Evolutionary conservation across 2,329 filamentous ascomycete species (phyloP), one percentile per base, ranked within the genome.

Genomic region (Huntiella moniliformis): DNA sequence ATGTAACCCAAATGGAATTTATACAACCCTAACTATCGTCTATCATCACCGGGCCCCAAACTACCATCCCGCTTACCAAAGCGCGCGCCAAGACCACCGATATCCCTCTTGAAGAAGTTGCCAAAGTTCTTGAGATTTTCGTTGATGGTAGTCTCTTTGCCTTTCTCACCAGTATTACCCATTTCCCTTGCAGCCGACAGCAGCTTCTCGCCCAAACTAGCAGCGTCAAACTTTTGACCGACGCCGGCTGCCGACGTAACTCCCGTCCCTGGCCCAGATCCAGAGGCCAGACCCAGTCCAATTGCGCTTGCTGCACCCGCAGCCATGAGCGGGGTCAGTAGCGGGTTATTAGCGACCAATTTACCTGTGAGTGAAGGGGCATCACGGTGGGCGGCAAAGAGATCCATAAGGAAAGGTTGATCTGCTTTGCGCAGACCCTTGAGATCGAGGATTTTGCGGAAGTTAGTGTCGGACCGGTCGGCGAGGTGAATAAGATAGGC

Each of bases 401-500:
- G 70, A 60, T 98, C 91, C 32, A 94, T 64, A 2, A 96, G 75
- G 51, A 84, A 76, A 2, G 72, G 65, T 56, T 95, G 83, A 51
- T 98, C 91, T 50, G 74, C 68, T 57, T 86, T 88, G 51, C 80
- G 74, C 50, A 98, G 80, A 40, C 91, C 91, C 61, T 98, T 98
- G 52, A 98, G 71, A 43, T 98, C 91, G 39, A 98, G 75, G 50
- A 98, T 82, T 64, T 95, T 96, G 58, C 79, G 79, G 72, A 98
- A 98, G 63, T 98, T 98, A 56, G 76, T 74, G 58, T 96, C 91
- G 52, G 82, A 93, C 47, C 82, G 79, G 66, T 98, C 91, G 53
- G 77, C 86, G 53, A 98, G 91, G 63, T 96, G 91, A 60, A 96
- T 93, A 32, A 98, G 77, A 60, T 98, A 98, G 32, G 91, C 91